Conservation (phyloP, 2,329 filamentous ascomycete genomes). For the Dactylellina sp. region DNA sequence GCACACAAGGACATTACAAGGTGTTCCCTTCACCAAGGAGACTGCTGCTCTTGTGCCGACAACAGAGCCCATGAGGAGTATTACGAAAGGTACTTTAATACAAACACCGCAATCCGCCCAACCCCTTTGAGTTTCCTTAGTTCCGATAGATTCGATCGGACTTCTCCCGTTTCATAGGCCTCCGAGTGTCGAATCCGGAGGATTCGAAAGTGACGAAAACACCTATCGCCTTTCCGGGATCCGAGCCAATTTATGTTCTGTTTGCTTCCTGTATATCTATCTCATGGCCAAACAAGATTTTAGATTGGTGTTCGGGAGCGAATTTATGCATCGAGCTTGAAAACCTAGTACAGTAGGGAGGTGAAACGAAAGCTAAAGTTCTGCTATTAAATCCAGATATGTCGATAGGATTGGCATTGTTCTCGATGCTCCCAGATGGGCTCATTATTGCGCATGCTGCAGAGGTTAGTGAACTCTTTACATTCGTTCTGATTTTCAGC, state of each 20-base stretch:
- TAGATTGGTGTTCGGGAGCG: conserved; percentile 14
- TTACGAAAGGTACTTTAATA: conserved; percentile 48
- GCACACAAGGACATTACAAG: conserved; percentile 51
- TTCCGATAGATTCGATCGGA: conserved; percentile 38
- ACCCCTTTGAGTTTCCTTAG: conserved; percentile 14
- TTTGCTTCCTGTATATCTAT: too few species aligned
- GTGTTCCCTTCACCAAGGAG: conserved; percentile 51
- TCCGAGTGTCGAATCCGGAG: conserved; percentile 28
- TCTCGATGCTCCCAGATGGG: conserved; percentile 54
- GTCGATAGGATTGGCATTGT: conserved; percentile 47
- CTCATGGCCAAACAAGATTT: too few species aligned
- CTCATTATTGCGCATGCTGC: conserved; percentile 54
- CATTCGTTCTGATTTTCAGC: neutral
- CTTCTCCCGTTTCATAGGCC: conserved; percentile 5
- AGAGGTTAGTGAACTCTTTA: conserved; percentile 34
- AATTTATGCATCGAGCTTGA: conserved; percentile 21
- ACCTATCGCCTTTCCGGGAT: conserved; percentile 23
- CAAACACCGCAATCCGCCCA: neutral
- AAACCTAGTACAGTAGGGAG: conserved; percentile 14
- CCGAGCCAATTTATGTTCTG: conserved; percentile 14
- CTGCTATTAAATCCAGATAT: conserved; percentile 48
- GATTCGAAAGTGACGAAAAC: conserved; percentile 45
- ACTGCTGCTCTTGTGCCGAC: conserved; percentile 54
- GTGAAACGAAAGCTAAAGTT: conserved; percentile 50
- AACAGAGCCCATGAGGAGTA: conserved; percentile 48